Evolutionary conservation across 176 grass and related monocot genomes (phyloP), one percentile per base, ranked within the genome.

Genomic region (Poa annua): DNA sequence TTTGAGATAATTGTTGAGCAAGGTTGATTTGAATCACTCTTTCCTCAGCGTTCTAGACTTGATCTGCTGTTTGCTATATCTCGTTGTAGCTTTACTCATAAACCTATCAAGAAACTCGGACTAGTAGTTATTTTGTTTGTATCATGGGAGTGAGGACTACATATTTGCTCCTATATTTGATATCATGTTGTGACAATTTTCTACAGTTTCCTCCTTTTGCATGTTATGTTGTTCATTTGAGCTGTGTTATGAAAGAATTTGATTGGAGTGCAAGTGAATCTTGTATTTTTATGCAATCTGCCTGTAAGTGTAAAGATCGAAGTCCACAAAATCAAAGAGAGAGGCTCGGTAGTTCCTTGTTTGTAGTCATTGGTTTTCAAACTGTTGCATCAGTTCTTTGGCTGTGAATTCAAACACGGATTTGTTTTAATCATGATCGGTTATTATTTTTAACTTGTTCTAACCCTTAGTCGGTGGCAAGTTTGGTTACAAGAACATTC

Each of bases 11-110:
- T 71, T 77, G 73, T 71, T 77, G 45, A 72, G 55, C 42, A 81
- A 76, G 24, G 57, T 80, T 87, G 83, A 71, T 82, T 82, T 57
- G 55, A 86, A 78, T 20, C 83, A 56, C 35, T 66, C 15, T 73
- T 73, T 54, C 65, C 49, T 47, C 8, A 16, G 33, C 6, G 14
- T 47, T 82, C 45, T 64, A 35, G 79, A 73, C 22, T 62, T 2
- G 6, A 48, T 20, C 69, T 51, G 10, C 53, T 1, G 42, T 85
- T 89, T 56, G 47, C 48, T 71, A 13, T 66, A 56, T 78, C 82
- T 82, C 0, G 11, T 32, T 56, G 44, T 64, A 86, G 36, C 21
- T 67, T 85, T 71, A 49, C 44, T 54, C 71, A 71, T 3, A 76
- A 77, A 66, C 78, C 48, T 59, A 47, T 52, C 66, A 17, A 38